A percentile compares a stretch with the other conserved stretches of the same genome.
These are phyloP conservation scores for Metschnikowia colocasiae DNA, from an alignment of 805 yeast species.

Conservation along the genomic window DNA sequence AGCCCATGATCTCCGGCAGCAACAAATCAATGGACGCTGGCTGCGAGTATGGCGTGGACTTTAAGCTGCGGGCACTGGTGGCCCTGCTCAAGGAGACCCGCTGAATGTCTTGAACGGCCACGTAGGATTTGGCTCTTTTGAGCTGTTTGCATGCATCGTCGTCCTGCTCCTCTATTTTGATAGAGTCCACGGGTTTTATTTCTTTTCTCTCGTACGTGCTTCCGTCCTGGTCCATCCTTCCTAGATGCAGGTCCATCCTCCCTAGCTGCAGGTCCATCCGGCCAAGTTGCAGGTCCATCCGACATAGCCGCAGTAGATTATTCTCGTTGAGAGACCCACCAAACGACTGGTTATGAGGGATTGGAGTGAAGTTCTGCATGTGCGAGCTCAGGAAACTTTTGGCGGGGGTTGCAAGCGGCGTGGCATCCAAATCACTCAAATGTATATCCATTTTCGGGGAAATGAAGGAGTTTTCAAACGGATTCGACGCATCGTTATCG, in stretches of 20 bases:
- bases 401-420: slow-evolving; percentile 19
- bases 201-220: slow-evolving; percentile 9
- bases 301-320: not conserved
- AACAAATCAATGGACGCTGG: slow-evolving; percentile 16
- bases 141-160: slow-evolving; percentile 43
- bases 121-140: slow-evolving; percentile 34
- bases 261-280: slow-evolving; percentile 1
- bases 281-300: not conserved
- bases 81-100: slow-evolving; percentile 8
- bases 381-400: slow-evolving; percentile 1
- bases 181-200: slow-evolving; percentile 29
- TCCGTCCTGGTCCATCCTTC: not conserved
- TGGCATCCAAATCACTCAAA: slow-evolving; percentile 14
- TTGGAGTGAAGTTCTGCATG: slow-evolving; percentile 16
- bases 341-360: slow-evolving; percentile 13
- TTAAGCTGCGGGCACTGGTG: slow-evolving; percentile 12
- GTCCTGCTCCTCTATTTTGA: slow-evolving; percentile 37
- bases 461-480: slow-evolving; percentile 13
- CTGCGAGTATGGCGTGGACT: slow-evolving; percentile 2
- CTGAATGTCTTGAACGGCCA: slow-evolving; percentile 9
- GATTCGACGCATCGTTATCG: slow-evolving; percentile 6
- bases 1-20: slow-evolving; percentile 15
- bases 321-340: slow-evolving; percentile 16
- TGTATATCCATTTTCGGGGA: slow-evolving; percentile 12
- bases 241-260: not conserved